phyloP scores from a whole-genome alignment of 2,329 filamentous ascomycete species.

The Leptographium lundbergii region DNA sequence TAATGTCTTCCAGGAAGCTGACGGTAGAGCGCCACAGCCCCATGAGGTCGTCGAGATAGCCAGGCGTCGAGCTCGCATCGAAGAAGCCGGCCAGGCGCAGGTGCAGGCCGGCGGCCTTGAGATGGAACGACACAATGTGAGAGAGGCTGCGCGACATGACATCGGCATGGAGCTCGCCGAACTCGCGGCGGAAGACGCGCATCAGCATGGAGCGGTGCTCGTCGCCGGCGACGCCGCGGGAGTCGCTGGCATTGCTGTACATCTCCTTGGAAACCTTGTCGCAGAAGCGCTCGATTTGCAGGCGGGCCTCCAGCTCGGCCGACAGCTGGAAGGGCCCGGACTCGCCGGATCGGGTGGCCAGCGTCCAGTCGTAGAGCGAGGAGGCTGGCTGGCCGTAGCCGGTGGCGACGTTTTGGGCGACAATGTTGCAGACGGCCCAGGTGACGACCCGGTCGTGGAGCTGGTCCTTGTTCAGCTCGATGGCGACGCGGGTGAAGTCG shows the following conservation, averaged over 20 bases:
- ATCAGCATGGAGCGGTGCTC: conserved; percentile 55
- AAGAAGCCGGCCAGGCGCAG: conserved; percentile 72
- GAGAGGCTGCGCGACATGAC: conserved; percentile 46
- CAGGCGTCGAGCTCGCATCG: conserved; percentile 58
- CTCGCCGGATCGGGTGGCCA: conserved; percentile 47
- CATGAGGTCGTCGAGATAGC: conserved; percentile 63
- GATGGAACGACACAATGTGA: conserved; percentile 49
- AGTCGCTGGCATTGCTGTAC: conserved; percentile 65
- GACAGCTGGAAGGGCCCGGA: conserved; percentile 46
- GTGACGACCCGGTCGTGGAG: conserved; percentile 67
- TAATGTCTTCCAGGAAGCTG: conserved; percentile 53
- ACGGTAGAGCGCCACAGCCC: conserved; percentile 62
- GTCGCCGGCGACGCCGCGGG: conserved; percentile 54
- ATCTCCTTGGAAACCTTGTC: conserved; percentile 69
- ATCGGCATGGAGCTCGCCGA: conserved; percentile 48
- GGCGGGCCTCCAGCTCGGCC: conserved; percentile 50
- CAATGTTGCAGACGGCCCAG: conserved; percentile 78
- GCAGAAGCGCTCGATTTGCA: conserved; percentile 62
- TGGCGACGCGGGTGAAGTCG: conserved; percentile 65
- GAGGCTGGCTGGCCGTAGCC: conserved; percentile 73
- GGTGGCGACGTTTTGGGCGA: conserved; percentile 70
- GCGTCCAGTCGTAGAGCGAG: conserved; percentile 63
- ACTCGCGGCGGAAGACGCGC: conserved; percentile 53
- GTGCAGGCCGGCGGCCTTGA: conserved; percentile 62
- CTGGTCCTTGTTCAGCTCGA: conserved; percentile 67